Evolutionary conservation across 2,329 filamentous ascomycete species (phyloP).

Genomic region (Colletotrichum magnum): DNA sequence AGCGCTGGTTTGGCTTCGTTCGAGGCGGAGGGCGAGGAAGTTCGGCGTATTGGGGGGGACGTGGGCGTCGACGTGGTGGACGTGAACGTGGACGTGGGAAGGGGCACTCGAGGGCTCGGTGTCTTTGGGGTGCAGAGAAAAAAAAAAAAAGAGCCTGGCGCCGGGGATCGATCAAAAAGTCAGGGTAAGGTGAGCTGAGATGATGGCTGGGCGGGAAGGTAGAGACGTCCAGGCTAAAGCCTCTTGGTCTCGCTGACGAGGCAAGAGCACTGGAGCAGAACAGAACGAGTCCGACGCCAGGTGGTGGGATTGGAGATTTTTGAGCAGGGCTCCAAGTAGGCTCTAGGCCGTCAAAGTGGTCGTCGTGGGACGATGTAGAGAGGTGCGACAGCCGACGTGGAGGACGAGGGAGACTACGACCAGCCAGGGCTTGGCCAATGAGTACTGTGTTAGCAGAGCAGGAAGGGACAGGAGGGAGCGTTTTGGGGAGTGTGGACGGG

Average conservation of each 20-base stretch:
- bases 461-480: conserved; percentile 5
- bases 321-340: conserved; percentile 10
- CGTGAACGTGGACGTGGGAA: background rate
- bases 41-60: conserved; percentile 17
- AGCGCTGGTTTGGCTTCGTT: conserved; percentile 31
- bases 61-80: background rate
- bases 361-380: conserved; percentile 28
- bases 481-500: conserved; percentile 16
- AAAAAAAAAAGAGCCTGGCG: conserved; percentile 23
- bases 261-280: conserved; percentile 24
- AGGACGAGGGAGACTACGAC: conserved; percentile 37
- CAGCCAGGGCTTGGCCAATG: conserved; percentile 35
- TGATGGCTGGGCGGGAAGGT: background rate
- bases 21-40: conserved; percentile 21
- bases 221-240: background rate
- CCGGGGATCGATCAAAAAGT: conserved; percentile 10
- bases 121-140: conserved; percentile 21
- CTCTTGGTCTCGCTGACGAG: conserved; percentile 21
- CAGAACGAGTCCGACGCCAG: conserved; percentile 10
- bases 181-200: conserved; percentile 24
- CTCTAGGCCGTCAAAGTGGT: conserved; percentile 27
- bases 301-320: conserved; percentile 27
- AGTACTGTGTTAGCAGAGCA: conserved; percentile 23
- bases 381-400: conserved; percentile 39
- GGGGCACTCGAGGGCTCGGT: conserved; percentile 20